These are phyloP conservation scores for Botrytis paeoniae DNA, from an alignment of 2,329 filamentous ascomycete species.

Conservation along the genomic window DNA sequence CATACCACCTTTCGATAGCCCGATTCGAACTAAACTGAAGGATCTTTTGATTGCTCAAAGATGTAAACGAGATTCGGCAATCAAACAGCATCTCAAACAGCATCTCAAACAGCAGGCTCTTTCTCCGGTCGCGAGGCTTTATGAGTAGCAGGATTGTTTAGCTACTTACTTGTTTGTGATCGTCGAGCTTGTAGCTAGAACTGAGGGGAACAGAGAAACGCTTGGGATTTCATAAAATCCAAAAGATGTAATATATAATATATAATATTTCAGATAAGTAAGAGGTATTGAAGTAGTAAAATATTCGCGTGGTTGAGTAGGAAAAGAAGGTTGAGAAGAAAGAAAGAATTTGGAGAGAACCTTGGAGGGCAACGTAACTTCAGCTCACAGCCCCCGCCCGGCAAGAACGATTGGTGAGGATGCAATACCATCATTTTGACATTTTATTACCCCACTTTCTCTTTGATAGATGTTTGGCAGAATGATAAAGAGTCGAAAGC, in stretches of 20 bases:
- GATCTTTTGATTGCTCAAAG: background rate
- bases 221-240: background rate
- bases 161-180: background rate
- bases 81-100: background rate
- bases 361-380: background rate
- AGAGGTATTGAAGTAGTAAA: background rate
- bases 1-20: background rate
- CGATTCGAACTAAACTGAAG: background rate
- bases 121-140: background rate
- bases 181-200: background rate
- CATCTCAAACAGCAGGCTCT: background rate
- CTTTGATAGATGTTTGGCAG: background rate
- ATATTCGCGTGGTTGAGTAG: background rate
- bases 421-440: background rate
- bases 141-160: background rate
- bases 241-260: background rate
- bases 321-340: background rate
- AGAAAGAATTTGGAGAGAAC: background rate
- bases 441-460: slow-evolving; percentile 5
- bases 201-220: background rate
- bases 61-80: background rate
- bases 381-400: background rate
- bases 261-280: background rate
- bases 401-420: background rate
- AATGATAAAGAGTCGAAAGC: background rate